Evolutionary conservation across 1,284 basidiomycete species (phyloP).

Genomic region (Pseudozyma pruni): DNA sequence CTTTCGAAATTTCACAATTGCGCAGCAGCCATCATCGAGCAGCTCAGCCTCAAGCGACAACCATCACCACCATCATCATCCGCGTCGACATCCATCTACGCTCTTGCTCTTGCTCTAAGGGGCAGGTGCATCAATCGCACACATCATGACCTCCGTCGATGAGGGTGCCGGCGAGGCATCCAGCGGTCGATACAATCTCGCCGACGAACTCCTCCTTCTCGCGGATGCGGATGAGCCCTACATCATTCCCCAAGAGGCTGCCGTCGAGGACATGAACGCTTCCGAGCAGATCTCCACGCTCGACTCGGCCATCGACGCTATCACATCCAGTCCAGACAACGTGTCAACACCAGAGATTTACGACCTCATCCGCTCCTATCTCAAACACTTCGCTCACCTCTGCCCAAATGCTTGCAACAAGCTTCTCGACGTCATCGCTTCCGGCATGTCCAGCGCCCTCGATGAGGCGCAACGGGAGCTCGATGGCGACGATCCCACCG

Average conservation of each 20-base stretch:
- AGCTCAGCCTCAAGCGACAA: neutral
- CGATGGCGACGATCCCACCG: conserved; percentile 47
- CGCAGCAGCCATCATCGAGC: neutral
- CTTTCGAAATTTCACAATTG: neutral
- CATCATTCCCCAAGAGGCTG: conserved; percentile 58
- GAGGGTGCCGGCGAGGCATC: conserved; percentile 9
- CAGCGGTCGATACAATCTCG: conserved; percentile 49
- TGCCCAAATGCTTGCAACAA: conserved; percentile 49
- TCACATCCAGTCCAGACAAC: conserved; percentile 49
- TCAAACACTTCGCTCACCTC: conserved; percentile 58
- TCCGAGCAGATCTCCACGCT: conserved; percentile 49
- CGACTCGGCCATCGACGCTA: conserved; percentile 53
- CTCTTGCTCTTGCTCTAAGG: neutral
- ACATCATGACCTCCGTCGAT: conserved; percentile 23
- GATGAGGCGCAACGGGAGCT: conserved; percentile 53
- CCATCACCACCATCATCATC: conserved; percentile 1
- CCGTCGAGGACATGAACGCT: conserved; percentile 46
- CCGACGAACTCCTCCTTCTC: conserved; percentile 56
- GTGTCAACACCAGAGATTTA: conserved; percentile 44
- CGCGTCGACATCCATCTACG: neutral
- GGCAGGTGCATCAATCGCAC: conserved; percentile 3
- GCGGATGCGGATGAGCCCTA: conserved; percentile 62
- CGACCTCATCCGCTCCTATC: conserved; percentile 57
- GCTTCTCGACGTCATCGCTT: conserved; percentile 58
- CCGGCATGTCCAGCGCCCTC: conserved; percentile 51